Evolutionary conservation across 75 land plant genomes (phyloP), one percentile per base, ranked within the genome.

Genomic region (Cupressus sempervirens): DNA sequence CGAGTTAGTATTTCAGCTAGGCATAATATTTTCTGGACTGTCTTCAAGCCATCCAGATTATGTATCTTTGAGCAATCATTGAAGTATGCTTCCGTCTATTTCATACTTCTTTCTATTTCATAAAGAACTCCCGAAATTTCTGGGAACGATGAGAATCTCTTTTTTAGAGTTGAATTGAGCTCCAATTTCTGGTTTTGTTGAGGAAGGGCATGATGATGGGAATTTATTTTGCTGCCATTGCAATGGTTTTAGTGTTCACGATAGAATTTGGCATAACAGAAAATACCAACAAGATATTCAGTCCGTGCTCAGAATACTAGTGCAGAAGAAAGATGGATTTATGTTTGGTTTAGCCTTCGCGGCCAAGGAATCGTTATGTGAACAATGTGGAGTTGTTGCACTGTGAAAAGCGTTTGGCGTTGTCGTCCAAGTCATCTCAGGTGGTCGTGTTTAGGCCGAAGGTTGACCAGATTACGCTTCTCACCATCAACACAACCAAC

Each of bases 381-480:
- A 82, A 53, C 83, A 29, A 35, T 3, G 80, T 76, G 54, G 90
- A 92, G 87, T 72, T 90, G 40, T 92, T 92, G 1, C 93, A 92
- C 41, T 92, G 92, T 53, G 98, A 97, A 84, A 65, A 73, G 12
- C 92, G 98, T 35, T 86, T 95, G 56, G 3, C 54, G 50, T 88
- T 95, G 75, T 32, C 89, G 3, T 48, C 84, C 53, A 73, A 54
- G 32, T 20, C 35, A 11, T 88, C 92, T 43, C 88, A 90, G 82
- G 82, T 95, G 46, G 90, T 91, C 35, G 87, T 95, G 14, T 97
- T 95, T 85, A 86, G 99, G 82, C 96, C 99, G 18, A 93, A 93
- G 54, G 94, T 97, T 70, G 99, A 97, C 86, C 90, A 95, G 92
- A 93, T 93, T 84, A 90, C 93, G 38, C 91, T 97, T 43, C 96